Conservation (phyloP, 2,329 filamentous ascomycete genomes). For the Colletotrichum sp. region DNA sequence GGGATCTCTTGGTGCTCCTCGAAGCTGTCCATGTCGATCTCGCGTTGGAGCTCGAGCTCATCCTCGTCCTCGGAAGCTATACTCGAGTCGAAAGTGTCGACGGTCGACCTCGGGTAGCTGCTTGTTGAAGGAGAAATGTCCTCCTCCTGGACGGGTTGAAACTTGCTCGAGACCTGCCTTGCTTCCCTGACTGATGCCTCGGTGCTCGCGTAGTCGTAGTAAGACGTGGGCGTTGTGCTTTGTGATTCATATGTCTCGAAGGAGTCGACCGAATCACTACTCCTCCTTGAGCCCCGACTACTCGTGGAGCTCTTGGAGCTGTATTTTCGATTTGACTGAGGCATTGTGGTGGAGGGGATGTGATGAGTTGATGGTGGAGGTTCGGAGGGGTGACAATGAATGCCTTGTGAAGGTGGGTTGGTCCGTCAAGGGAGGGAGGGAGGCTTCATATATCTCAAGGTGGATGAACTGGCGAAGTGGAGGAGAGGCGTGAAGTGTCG, state of each 20-base stretch:
- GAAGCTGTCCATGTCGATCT: conserved; percentile 38
- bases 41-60: conserved; percentile 43
- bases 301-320: conserved; percentile 42
- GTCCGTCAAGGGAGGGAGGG: not conserved
- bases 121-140: conserved; percentile 47
- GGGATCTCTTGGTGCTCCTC: conserved; percentile 45
- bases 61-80: conserved; percentile 67
- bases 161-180: conserved; percentile 15
- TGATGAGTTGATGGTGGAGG: not conserved
- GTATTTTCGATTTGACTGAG: conserved; percentile 39
- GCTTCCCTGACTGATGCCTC: conserved; percentile 39
- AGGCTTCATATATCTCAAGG: conserved; percentile 16
- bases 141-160: conserved; percentile 26
- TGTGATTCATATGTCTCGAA: conserved; percentile 50
- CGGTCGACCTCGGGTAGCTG: conserved; percentile 62
- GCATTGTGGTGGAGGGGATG: conserved; percentile 26
- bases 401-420: not conserved
- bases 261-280: conserved; percentile 45
- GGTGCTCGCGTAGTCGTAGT: conserved; percentile 46
- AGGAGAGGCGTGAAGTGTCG: not conserved
- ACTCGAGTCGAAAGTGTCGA: conserved; percentile 82
- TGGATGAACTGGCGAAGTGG: not conserved
- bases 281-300: conserved; percentile 44
- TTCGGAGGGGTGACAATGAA: not conserved
- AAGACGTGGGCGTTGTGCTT: conserved; percentile 53